Evolutionary conservation across 495 filamentous ascomycete species (phyloP).

Genomic region (Aspergillus kassunensis): DNA sequence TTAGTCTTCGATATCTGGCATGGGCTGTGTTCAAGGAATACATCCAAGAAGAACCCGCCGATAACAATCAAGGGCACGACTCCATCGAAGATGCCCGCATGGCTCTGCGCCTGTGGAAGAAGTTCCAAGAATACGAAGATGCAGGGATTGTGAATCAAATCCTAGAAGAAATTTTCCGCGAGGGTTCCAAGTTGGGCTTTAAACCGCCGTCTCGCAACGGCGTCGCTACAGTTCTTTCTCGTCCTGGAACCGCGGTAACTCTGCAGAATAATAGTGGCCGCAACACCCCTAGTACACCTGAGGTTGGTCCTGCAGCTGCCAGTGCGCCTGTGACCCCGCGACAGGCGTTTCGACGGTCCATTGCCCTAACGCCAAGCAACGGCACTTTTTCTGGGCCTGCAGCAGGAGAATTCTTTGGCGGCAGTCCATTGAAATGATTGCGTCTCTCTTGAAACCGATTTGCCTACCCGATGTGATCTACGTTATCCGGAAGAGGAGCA

Average conservation of each 20-base stretch:
- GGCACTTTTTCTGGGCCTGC: constrained; percentile 42
- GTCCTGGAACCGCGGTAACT: constrained; percentile 43
- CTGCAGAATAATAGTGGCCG: constrained; percentile 42
- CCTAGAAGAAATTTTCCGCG: constrained; percentile 75
- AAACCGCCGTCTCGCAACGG: constrained; percentile 58
- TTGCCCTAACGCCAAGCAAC: constrained; percentile 45
- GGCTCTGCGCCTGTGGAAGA: constrained; percentile 82
- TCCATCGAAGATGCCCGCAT: constrained; percentile 90
- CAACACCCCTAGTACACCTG: constrained; percentile 42
- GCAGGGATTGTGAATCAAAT: constrained; percentile 71
- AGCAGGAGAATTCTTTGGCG: constrained; percentile 39
- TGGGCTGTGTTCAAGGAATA: constrained; percentile 84
- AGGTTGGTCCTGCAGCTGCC: constrained; percentile 20
- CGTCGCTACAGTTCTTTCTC: constrained; percentile 32
- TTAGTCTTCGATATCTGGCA: constrained; percentile 83
- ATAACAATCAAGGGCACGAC: constrained; percentile 62
- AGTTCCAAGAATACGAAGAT: constrained; percentile 83
- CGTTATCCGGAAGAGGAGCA: neutral
- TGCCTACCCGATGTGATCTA: neutral
- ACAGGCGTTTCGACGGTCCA: constrained; percentile 44
- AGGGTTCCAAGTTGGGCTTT: constrained; percentile 67
- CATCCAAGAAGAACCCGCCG: constrained; percentile 72
- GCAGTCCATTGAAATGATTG: constrained; percentile 39
- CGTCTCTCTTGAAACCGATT: no score
- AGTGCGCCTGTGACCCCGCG: constrained; percentile 43